Evolutionary conservation across 108 stramenopile genomes (phyloP), one percentile per base, ranked within the genome.

Genomic region (Schizochytrium sp.): DNA sequence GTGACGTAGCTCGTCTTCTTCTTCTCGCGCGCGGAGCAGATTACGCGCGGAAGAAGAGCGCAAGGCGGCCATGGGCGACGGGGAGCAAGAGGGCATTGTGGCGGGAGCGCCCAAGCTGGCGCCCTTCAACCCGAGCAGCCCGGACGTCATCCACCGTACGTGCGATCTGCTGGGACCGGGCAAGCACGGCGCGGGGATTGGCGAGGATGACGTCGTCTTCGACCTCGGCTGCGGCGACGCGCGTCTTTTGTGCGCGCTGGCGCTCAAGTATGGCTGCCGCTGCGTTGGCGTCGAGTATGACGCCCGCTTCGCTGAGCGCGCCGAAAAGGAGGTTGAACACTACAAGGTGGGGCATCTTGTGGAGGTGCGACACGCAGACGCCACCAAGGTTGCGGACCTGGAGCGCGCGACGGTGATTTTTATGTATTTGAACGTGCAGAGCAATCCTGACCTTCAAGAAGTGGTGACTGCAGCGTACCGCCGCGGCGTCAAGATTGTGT

Each of bases 281-380:
- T 47, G 76, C 51, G 76, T 83, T 23, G 76, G 76, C 45, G 76
- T 83, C 25, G 76, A 83, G 76, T 83, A 83, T 23, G 76, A 83
- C 76, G 76, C 12, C 6, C 45, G 48, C 45, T 83, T 83, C 28
- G 45, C 19, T 3, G 23, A 83, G 51, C 6, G 76, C 10, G 76
- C 76, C 43, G 43, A 12, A 12, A 47, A 53, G 45, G 76, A 83
- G 51, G 51, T 83, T 4, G 45, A 47, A 4, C 76, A 83, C 51
- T 53, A 53, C 51, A 23, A 53, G 51, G 48, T 83, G 51, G 51
- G 51, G 0, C 48, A 83, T 23, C 45, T 53, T 4, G 76, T 83
- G 12, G 51, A 47, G 45, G 76, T 83, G 18, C 45, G 76, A 12
- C 76, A 83, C 51, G 51, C 10, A 6, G 76, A 83, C 51, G 51